Conservation (phyloP, 139 green algal genomes). For the Desmodesmus armatus region DNA sequence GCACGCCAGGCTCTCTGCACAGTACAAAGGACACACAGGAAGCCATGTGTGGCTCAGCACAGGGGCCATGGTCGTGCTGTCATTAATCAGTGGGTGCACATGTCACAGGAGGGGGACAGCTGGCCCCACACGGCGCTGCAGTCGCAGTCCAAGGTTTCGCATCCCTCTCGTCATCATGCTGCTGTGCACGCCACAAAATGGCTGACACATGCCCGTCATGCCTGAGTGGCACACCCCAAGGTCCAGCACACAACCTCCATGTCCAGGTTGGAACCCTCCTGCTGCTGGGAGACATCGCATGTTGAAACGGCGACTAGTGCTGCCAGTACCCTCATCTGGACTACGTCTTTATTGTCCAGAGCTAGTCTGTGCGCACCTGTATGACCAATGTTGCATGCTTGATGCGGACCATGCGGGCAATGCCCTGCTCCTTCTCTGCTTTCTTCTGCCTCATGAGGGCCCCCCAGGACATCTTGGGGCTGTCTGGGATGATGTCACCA, state of each 20-base stretch:
- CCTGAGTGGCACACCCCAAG: no score
- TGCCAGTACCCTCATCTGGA: no score
- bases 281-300: no score
- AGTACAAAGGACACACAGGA: not conserved
- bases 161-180: no score
- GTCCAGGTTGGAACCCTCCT: no score
- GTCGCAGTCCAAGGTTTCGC: not conserved
- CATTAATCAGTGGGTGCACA: no score
- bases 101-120: not conserved
- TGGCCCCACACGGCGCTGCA: no score
- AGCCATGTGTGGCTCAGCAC: not conserved
- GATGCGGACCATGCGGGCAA: conserved; percentile 16
- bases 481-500: not conserved
- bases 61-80: not conserved
- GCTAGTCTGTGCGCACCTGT: conserved; percentile 16
- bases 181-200: no score
- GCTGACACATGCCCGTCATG: no score
- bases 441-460: conserved; percentile 34
- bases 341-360: no score
- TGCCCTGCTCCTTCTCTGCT: conserved; percentile 7
- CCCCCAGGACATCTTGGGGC: conserved; percentile 34
- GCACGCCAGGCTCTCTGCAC: conserved; percentile 24
- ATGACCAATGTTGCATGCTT: conserved; percentile 38
- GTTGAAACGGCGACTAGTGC: no score
- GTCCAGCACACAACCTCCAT: no score